A percentile compares a stretch with the other conserved stretches of the same genome.
Conservation (phyloP, 1,284 basidiomycete genomes). For the Mrakiaceae sp. region DNA sequence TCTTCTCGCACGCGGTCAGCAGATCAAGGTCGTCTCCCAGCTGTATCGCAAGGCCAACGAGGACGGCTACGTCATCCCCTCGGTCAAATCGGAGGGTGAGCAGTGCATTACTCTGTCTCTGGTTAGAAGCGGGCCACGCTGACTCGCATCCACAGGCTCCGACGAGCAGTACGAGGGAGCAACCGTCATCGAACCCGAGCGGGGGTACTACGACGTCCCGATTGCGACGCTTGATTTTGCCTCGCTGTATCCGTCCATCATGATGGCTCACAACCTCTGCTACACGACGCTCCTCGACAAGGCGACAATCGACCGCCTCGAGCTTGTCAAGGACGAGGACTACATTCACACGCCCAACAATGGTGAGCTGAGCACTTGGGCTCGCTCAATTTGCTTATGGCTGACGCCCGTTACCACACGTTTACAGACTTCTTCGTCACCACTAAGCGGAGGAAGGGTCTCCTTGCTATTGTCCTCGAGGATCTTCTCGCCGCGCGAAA, state of each 20-base stretch:
- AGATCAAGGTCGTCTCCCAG: conserved; percentile 91
- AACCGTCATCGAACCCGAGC: conserved; percentile 88
- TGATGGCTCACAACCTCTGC: conserved; percentile 98
- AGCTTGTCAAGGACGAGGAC: conserved; percentile 70
- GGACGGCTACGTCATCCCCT: conserved; percentile 74
- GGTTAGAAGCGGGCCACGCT: neutral
- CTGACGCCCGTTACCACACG: neutral
- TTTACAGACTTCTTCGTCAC: conserved; percentile 69
- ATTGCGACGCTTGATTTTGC: conserved; percentile 96
- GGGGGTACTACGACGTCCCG: conserved; percentile 85
- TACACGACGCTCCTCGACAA: conserved; percentile 85
- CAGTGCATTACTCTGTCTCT: neutral
- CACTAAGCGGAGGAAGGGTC: conserved; percentile 59
- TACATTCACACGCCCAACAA: conserved; percentile 68
- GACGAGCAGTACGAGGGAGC: conserved; percentile 96
- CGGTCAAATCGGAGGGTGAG: conserved; percentile 67
- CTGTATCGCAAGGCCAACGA: conserved; percentile 79
- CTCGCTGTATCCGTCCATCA: conserved; percentile 93
- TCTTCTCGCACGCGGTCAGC: conserved; percentile 79
- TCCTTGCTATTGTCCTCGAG: conserved; percentile 82
- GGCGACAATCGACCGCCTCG: conserved; percentile 58
- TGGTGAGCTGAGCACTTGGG: conserved; percentile 40
- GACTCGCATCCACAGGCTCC: conserved; percentile 42
- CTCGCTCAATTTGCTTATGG: neutral
- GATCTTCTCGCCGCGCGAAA: conserved; percentile 85